Percentiles rank a stretch among this genome's conserved stretches.
phyloP scores from a whole-genome alignment of 2,329 filamentous ascomycete species.

The Colletotrichum navitas region DNA sequence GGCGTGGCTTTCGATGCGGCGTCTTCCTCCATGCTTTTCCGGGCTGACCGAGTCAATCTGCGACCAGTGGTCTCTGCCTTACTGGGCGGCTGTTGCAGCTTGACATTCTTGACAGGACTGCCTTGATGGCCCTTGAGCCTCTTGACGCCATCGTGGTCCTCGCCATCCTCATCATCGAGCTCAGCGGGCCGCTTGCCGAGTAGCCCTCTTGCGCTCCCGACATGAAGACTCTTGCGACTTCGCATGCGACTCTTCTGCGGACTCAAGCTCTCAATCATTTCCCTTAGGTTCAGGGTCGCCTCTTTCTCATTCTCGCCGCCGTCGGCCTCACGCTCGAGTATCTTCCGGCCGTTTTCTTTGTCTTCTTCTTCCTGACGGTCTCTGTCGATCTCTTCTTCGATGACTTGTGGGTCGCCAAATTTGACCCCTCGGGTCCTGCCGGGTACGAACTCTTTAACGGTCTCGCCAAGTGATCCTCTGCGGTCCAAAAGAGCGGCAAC shows the following conservation, averaged over 20 bases:
- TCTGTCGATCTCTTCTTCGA: constrained; percentile 73
- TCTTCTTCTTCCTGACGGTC: constrained; percentile 72
- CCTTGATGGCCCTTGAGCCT: constrained; percentile 77
- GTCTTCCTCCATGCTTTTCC: constrained; percentile 60
- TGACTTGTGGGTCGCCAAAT: constrained; percentile 74
- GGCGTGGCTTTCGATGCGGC: constrained; percentile 54
- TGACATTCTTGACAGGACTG: constrained; percentile 82
- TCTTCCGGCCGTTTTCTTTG: constrained; percentile 69
- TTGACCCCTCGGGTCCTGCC: constrained; percentile 63
- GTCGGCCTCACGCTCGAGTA: constrained; percentile 66
- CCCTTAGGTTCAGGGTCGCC: constrained; percentile 75
- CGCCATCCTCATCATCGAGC: constrained; percentile 72
- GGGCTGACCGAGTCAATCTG: constrained; percentile 64
- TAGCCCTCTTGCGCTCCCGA: constrained; percentile 79
- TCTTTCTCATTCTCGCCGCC: constrained; percentile 68
- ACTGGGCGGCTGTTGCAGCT: constrained; percentile 75
- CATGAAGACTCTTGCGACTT: constrained; percentile 81
- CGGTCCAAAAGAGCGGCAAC: constrained; percentile 79
- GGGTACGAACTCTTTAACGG: constrained; percentile 73
- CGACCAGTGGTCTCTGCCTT: constrained; percentile 76
- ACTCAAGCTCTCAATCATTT: constrained; percentile 83
- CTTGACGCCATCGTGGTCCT: constrained; percentile 73
- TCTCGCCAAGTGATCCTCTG: constrained; percentile 78
- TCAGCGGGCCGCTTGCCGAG: constrained; percentile 81
- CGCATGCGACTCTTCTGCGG: constrained; percentile 77